These are phyloP conservation scores for Dendrostoma leiphaemia DNA, from an alignment of 2,329 filamentous ascomycete species.

Conservation along the genomic window DNA sequence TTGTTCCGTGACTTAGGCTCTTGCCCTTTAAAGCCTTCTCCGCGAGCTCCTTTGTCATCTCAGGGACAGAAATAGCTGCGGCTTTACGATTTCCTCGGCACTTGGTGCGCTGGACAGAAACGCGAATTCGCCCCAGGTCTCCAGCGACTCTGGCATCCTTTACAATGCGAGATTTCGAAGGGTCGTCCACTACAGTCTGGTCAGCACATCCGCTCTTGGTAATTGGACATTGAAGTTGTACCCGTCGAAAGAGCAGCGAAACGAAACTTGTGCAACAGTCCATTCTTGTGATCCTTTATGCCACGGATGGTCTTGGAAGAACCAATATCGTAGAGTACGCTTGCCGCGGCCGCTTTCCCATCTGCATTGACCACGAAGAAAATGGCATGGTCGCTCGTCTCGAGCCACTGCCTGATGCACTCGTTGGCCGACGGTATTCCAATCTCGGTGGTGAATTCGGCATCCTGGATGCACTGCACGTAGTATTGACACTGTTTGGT, in stretches of 20 bases:
- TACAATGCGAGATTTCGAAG: conserved; percentile 1
- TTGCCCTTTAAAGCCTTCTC: conserved; percentile 34
- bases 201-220: not conserved
- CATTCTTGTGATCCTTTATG: not conserved
- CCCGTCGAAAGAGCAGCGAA: conserved; percentile 1
- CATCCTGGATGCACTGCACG: conserved; percentile 28
- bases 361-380: not conserved
- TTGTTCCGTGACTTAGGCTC: conserved; percentile 31
- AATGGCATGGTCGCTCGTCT: no score
- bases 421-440: no score
- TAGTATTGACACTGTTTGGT: conserved; percentile 22
- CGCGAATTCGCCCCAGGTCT: not conserved
- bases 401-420: not conserved
- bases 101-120: not conserved
- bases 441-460: conserved; percentile 24
- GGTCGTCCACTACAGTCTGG: conserved; percentile 1
- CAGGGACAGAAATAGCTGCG: not conserved
- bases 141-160: not conserved
- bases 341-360: not conserved
- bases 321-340: no score
- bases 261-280: not conserved
- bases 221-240: not conserved
- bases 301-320: not conserved
- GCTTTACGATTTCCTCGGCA: no score
- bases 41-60: conserved; percentile 17